phyloP scores from a whole-genome alignment of 768 basidiomycete species.

The Pleurotus ostreatus region DNA sequence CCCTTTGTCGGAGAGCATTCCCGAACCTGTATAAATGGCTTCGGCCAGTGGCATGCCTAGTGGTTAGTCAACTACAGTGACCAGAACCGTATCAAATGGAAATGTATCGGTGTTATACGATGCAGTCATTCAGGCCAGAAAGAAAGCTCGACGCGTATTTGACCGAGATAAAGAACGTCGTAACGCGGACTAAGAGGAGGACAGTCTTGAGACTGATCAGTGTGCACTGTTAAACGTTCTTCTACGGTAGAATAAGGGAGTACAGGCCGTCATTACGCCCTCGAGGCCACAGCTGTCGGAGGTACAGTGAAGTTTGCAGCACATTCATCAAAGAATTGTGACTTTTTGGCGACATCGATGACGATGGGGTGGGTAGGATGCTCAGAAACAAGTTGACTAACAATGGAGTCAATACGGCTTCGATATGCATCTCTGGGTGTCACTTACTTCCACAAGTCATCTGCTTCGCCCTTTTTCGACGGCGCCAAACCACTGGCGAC shows the following conservation, averaged over 20 bases:
- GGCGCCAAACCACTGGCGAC: slow-evolving; percentile 61
- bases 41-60: no score
- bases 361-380: slow-evolving; percentile 71
- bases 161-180: no score
- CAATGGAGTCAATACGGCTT: slow-evolving; percentile 9
- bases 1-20: not conserved
- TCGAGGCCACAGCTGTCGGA: slow-evolving; percentile 32
- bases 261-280: not conserved
- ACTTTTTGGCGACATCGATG: slow-evolving; percentile 55
- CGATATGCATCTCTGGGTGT: not conserved
- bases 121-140: no score
- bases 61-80: no score
- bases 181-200: no score
- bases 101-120: no score
- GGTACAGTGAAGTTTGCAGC: slow-evolving; percentile 62
- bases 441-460: slow-evolving; percentile 69
- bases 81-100: no score
- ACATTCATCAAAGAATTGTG: slow-evolving; percentile 57
- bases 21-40: not conserved
- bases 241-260: no score
- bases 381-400: slow-evolving; percentile 38
- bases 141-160: no score
- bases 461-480: slow-evolving; percentile 56
- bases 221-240: no score
- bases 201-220: no score